A percentile compares a stretch with the other conserved stretches of the same genome.
Evolutionary conservation across 768 basidiomycete genomes (phyloP).

Genomic region (Lactarius vividus): DNA sequence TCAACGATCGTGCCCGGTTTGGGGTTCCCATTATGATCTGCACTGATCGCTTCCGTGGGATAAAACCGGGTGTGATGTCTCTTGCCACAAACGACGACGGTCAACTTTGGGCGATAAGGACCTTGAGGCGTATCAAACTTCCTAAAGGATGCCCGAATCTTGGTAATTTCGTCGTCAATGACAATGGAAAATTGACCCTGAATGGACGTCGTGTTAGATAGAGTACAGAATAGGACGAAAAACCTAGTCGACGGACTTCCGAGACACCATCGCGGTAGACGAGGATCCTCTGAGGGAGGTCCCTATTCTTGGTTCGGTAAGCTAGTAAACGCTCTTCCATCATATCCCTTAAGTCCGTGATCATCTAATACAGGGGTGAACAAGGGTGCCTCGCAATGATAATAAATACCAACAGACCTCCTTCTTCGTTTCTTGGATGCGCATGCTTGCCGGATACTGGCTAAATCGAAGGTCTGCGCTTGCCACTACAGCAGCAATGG

Average conservation of each 20-base stretch:
- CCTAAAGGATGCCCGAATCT: conserved; percentile 43
- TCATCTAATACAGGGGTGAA: conserved; percentile 38
- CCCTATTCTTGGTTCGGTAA: conserved; percentile 39
- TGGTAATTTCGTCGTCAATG: conserved; percentile 42
- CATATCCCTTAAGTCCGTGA: conserved; percentile 48
- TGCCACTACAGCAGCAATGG: conserved; percentile 54
- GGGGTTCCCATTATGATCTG: conserved; percentile 49
- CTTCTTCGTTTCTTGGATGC: conserved; percentile 58
- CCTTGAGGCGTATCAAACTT: conserved; percentile 38
- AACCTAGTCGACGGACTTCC: conserved; percentile 45
- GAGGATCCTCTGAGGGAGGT: conserved; percentile 46
- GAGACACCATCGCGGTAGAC: conserved; percentile 77
- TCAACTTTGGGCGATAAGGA: conserved; percentile 46
- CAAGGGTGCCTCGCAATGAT: neutral
- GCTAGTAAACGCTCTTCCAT: conserved; percentile 45
- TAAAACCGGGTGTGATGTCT: conserved; percentile 59
- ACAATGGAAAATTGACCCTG: conserved; percentile 52
- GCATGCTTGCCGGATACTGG: conserved; percentile 50
- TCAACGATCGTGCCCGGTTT: conserved; percentile 54
- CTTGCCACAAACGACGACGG: conserved; percentile 56
- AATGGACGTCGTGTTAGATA: neutral
- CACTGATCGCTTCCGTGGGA: conserved; percentile 44
- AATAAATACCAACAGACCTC: conserved; percentile 47
- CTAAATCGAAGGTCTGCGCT: conserved; percentile 44
- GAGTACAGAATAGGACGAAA: neutral